Conservation (phyloP, 352 stramenopile species). For the Pythium brassicae region DNA sequence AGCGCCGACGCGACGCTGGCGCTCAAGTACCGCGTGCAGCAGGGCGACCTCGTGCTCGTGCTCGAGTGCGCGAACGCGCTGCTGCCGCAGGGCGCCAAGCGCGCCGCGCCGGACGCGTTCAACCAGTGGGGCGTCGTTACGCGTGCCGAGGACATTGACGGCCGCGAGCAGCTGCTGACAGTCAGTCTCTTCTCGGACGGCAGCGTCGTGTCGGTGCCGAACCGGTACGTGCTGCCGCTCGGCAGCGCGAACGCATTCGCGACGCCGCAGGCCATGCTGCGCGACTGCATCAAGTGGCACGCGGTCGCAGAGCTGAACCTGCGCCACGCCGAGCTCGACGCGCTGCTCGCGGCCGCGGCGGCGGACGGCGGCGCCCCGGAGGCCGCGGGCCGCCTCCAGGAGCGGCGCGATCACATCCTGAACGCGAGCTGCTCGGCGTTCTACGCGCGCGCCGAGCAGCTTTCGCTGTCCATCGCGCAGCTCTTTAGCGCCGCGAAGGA, state of each 20-base stretch:
- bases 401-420: constrained; percentile 2
- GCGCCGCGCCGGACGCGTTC: constrained; percentile 24
- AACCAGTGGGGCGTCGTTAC: constrained; percentile 65
- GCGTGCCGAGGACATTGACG: constrained; percentile 37
- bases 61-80: constrained; percentile 64
- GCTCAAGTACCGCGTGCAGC: constrained; percentile 28
- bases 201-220: constrained; percentile 43
- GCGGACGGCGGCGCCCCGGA: no score
- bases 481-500: constrained; percentile 1
- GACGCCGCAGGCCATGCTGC: constrained; percentile 36
- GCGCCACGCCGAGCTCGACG: constrained; percentile 15
- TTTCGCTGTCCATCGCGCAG: not conserved
- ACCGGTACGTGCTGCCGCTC: constrained; percentile 51
- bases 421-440: constrained; percentile 6
- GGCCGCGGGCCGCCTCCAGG: not conserved
- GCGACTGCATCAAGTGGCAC: constrained; percentile 51
- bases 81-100: constrained; percentile 32
- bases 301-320: constrained; percentile 48
- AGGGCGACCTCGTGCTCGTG: constrained; percentile 61
- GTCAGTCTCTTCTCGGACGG: constrained; percentile 56
- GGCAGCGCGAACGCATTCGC: constrained; percentile 29
- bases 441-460: not conserved
- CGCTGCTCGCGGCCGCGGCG: not conserved
- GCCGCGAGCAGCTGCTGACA: constrained; percentile 51
- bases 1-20: constrained; percentile 10